phyloP scores from a whole-genome alignment of 2,329 filamentous ascomycete species.

The Knufia fluminis region DNA sequence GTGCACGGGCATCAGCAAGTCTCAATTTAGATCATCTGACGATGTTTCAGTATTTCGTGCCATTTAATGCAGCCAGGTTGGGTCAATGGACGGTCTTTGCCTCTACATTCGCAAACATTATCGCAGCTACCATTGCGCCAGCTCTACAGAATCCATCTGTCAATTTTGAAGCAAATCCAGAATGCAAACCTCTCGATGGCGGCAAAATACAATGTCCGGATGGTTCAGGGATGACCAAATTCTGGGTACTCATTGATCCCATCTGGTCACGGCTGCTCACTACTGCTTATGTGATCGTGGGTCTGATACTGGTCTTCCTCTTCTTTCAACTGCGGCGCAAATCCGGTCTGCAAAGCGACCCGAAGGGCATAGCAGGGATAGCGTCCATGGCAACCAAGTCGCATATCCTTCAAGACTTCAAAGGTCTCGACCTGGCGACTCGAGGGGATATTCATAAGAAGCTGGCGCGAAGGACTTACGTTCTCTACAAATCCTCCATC shows the following conservation, averaged over 20 bases:
- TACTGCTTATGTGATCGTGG: constrained; percentile 32
- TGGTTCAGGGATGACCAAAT: constrained; percentile 23
- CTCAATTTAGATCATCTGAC: constrained; percentile 43
- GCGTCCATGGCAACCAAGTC: constrained; percentile 43
- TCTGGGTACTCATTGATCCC: constrained; percentile 35
- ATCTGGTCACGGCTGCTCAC: constrained; percentile 39
- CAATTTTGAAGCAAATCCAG: constrained; percentile 29
- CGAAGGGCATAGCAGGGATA: constrained; percentile 42
- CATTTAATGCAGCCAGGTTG: constrained; percentile 36
- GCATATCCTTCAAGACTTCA: constrained; percentile 41
- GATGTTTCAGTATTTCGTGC: constrained; percentile 38
- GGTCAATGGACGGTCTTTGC: constrained; percentile 41
- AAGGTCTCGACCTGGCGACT: constrained; percentile 36
- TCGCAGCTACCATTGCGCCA: constrained; percentile 38
- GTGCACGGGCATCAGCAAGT: constrained; percentile 29
- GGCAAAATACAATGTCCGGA: constrained; percentile 12
- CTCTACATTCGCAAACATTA: constrained; percentile 36
- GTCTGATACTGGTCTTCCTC: constrained; percentile 33
- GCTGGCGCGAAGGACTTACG: constrained; percentile 38
- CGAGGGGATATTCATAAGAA: constrained; percentile 38
- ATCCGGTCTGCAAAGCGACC: constrained; percentile 40
- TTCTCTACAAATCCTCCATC: constrained; percentile 42
- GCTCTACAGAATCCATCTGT: constrained; percentile 40
- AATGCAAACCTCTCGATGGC: constrained; percentile 18
- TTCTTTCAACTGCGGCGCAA: constrained; percentile 39